Percentiles rank a stretch among this genome's conserved stretches.
Conservation (phyloP, 202 grass and related monocot species). For the Zoysia matrella region DNA sequence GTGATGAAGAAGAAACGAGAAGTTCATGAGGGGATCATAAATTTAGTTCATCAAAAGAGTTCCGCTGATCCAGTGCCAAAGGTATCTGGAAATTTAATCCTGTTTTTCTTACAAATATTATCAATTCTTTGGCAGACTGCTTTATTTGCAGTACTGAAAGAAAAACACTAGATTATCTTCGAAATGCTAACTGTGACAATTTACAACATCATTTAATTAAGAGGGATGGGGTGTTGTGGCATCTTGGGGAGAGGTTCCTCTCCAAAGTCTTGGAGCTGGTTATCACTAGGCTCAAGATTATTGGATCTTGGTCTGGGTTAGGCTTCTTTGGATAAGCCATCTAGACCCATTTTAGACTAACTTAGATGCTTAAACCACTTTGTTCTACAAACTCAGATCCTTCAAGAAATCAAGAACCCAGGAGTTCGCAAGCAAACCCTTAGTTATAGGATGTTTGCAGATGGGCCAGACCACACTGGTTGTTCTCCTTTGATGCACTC, state of each 20-base stretch:
- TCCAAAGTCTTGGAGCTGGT: neutral
- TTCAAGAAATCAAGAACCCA: neutral
- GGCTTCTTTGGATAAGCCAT: neutral
- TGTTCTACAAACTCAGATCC: neutral
- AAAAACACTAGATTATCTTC: neutral
- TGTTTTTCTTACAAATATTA: constrained; percentile 10
- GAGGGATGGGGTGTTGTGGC: neutral
- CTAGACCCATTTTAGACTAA: neutral
- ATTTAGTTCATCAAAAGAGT: constrained; percentile 73
- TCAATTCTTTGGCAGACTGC: constrained; percentile 1
- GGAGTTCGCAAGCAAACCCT: neutral
- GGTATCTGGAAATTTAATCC: constrained; percentile 49
- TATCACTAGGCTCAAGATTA: neutral
- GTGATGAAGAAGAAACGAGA: constrained; percentile 94
- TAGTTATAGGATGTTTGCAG: neutral
- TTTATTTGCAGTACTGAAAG: constrained; percentile 21
- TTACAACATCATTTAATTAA: neutral
- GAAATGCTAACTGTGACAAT: constrained; percentile 32
- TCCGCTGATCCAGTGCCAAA: constrained; percentile 45
- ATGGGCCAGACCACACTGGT: too few species aligned
- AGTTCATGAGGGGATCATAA: constrained; percentile 90
- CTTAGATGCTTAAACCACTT: neutral
- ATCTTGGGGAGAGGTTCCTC: neutral
- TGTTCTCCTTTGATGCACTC: too few species aligned
- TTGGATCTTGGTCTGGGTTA: neutral